Conservation (phyloP, 371 early-diverging fungal species). For the Smittium culicis region DNA sequence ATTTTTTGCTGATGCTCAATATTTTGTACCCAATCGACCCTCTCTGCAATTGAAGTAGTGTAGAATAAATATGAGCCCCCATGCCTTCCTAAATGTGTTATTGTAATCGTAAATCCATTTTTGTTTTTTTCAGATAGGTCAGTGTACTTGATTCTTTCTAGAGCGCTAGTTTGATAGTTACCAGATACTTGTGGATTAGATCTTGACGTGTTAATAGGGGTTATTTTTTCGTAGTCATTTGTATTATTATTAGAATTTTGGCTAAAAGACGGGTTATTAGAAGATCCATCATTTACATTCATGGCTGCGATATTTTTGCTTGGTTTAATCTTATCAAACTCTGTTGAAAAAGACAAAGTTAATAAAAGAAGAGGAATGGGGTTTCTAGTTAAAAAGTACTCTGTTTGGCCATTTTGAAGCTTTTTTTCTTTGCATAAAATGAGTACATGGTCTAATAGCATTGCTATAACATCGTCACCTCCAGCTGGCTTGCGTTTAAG, state of each 20-base stretch:
- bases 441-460: slow-evolving; percentile 74
- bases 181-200: background rate
- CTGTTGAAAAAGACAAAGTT: slow-evolving; percentile 48
- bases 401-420: slow-evolving; percentile 38
- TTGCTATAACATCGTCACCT: slow-evolving; percentile 50
- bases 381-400: slow-evolving; percentile 51
- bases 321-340: slow-evolving; percentile 7
- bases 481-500: slow-evolving; percentile 56
- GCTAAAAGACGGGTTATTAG: background rate
- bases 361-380: slow-evolving; percentile 66
- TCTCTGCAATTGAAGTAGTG: slow-evolving; percentile 37
- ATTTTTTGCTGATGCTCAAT: slow-evolving; percentile 37
- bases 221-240: background rate
- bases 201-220: background rate
- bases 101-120: slow-evolving; percentile 40
- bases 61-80: slow-evolving; percentile 28
- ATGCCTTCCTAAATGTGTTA: slow-evolving; percentile 60
- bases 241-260: background rate
- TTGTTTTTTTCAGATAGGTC: slow-evolving; percentile 21
- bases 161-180: background rate
- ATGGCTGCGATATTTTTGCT: background rate
- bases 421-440: slow-evolving; percentile 55
- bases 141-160: slow-evolving; percentile 14
- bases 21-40: slow-evolving; percentile 68
- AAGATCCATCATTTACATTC: background rate